A percentile compares a stretch with the other conserved stretches of the same genome.
Evolutionary conservation across 768 basidiomycete species (phyloP).

Genomic region (Tubosaeta sp.): DNA sequence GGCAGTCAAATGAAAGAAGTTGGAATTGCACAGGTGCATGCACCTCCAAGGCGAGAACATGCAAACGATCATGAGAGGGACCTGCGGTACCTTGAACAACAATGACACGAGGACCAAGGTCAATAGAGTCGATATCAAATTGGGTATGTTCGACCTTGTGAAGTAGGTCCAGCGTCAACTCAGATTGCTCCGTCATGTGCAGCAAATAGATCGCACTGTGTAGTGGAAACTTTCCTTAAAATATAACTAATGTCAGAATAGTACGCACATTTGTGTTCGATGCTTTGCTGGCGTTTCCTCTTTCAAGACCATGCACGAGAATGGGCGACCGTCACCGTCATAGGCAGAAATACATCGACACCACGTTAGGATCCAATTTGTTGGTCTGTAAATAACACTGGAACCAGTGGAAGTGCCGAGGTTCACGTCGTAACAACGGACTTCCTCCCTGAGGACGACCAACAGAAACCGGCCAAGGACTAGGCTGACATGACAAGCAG

Average conservation of each 20-base stretch:
- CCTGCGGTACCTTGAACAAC: background rate
- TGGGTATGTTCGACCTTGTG: conserved; percentile 4
- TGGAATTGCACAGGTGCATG: conserved; percentile 4
- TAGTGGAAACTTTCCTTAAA: background rate
- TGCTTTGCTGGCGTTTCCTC: background rate
- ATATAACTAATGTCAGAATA: background rate
- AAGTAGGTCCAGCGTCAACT: conserved; percentile 10
- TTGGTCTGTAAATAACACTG: conserved; percentile 9
- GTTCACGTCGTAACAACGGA: conserved; percentile 15
- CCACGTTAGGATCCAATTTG: background rate
- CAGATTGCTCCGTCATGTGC: background rate
- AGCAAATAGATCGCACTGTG: background rate
- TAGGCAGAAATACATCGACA: conserved; percentile 9
- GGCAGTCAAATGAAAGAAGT: background rate
- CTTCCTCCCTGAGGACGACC: conserved; percentile 10
- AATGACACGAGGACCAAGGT: conserved; percentile 14
- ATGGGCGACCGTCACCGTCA: conserved; percentile 12
- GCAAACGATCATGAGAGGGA: background rate
- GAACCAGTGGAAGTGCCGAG: background rate
- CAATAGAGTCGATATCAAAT: background rate
- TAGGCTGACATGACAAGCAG: background rate
- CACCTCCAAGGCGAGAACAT: conserved; percentile 12
- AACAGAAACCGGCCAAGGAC: conserved; percentile 16
- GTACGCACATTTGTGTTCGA: conserved; percentile 4
- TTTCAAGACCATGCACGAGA: conserved; percentile 14